Evolutionary conservation across 2,329 filamentous ascomycete species (phyloP).

Genomic region (Pyricularia pennisetigena): DNA sequence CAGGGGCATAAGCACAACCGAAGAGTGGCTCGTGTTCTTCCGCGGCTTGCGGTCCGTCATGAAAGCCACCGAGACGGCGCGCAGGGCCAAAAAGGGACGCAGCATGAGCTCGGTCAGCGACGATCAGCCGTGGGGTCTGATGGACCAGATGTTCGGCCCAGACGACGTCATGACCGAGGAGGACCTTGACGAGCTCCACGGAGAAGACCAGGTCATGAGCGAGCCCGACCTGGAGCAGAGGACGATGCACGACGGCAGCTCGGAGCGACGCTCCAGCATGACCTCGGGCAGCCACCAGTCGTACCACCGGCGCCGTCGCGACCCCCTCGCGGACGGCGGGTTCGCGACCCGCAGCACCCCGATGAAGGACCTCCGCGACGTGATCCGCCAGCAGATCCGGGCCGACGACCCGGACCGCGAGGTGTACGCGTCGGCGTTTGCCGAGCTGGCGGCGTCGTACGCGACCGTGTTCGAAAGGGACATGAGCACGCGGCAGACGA

Average conservation of each 20-base stretch:
- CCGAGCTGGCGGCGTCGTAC: slow-evolving; percentile 3
- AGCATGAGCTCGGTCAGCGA: not conserved
- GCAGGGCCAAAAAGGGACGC: not conserved
- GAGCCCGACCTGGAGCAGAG: not conserved
- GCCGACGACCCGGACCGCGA: not conserved
- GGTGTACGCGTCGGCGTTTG: slow-evolving; percentile 4
- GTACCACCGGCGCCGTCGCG: not conserved
- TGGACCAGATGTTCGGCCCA: slow-evolving; percentile 6
- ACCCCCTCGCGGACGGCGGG: not conserved
- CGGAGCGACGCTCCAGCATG: not conserved
- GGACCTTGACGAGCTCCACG: not conserved
- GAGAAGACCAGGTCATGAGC: not conserved
- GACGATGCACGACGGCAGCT: not conserved
- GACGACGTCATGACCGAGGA: not conserved
- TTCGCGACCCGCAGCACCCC: slow-evolving; percentile 4
- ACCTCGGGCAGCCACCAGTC: not conserved
- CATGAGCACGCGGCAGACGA: slow-evolving; percentile 4
- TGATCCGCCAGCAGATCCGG: not conserved
- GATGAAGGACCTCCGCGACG: slow-evolving; percentile 5
- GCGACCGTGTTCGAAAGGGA: slow-evolving; percentile 5
- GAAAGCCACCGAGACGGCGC: slow-evolving; percentile 1
- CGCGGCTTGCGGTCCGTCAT: slow-evolving; percentile 5
- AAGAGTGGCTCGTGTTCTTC: slow-evolving; percentile 6
- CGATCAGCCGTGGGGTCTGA: not conserved
- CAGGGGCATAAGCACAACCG: not conserved